Evolutionary conservation across 2,329 filamentous ascomycete genomes (phyloP).

Genomic region (Penicillium glabrum): DNA sequence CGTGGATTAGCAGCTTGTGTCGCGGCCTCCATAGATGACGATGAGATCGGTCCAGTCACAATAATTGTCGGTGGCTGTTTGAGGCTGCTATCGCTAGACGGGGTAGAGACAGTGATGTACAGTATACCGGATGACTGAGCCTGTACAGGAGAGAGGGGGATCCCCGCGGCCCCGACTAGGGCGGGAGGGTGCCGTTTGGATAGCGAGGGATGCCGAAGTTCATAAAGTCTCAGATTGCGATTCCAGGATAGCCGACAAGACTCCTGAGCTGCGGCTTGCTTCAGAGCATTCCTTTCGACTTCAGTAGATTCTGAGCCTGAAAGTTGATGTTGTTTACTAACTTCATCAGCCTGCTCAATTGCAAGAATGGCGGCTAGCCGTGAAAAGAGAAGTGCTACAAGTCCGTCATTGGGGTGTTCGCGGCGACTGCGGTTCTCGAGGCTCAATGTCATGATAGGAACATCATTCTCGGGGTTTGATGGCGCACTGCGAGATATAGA

Average conservation of each 20-base stretch:
- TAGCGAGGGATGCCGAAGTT: slow-evolving; percentile 48
- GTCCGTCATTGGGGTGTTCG: slow-evolving; percentile 41
- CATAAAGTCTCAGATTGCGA: slow-evolving; percentile 40
- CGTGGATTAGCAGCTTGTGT: slow-evolving; percentile 33
- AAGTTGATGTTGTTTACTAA: slow-evolving; percentile 42
- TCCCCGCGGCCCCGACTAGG: slow-evolving; percentile 35
- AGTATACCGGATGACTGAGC: slow-evolving; percentile 36
- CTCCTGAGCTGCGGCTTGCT: slow-evolving; percentile 46
- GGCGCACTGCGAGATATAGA: slow-evolving; percentile 45
- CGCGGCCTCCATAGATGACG: slow-evolving; percentile 35
- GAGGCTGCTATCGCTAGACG: slow-evolving; percentile 25
- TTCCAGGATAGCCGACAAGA: slow-evolving; percentile 49
- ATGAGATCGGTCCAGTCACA: slow-evolving; percentile 38
- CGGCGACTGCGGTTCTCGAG: slow-evolving; percentile 41
- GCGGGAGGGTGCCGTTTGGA: slow-evolving; percentile 29
- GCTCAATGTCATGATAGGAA: slow-evolving; percentile 45
- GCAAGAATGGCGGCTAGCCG: slow-evolving; percentile 51
- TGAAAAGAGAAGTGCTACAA: slow-evolving; percentile 49
- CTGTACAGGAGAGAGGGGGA: slow-evolving; percentile 33
- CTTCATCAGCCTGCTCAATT: slow-evolving; percentile 45
- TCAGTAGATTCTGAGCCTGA: slow-evolving; percentile 42
- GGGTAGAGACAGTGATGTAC: slow-evolving; percentile 42
- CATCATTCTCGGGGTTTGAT: slow-evolving; percentile 36
- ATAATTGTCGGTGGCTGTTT: slow-evolving; percentile 37
- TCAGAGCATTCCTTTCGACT: slow-evolving; percentile 45